Evolutionary conservation across 108 stramenopile genomes (phyloP), one percentile per base, ranked within the genome.

Genomic region (Parietichytrium sp.): DNA sequence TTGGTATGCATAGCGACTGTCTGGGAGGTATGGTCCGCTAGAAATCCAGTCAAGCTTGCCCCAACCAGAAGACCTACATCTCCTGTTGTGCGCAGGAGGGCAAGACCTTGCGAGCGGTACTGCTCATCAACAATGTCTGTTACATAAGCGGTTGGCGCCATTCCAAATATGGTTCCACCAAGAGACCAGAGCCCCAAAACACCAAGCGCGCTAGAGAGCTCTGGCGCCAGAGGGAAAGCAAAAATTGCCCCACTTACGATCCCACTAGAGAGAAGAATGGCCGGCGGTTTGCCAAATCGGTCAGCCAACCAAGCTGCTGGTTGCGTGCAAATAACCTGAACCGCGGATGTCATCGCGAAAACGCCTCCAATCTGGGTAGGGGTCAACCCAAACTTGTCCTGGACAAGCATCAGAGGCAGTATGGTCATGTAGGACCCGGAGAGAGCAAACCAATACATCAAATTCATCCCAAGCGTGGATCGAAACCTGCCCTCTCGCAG

Each of bases 391-490:
- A 55, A 18, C 38, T 33, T 51, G 4, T 90, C 84, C 48, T 90
- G 78, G 4, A 93, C 93, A 26, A 95, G 55, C 10, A 93, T 83
- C n/a, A 95, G 83, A 0, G 95, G 95, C 42, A 95, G 81, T 42
- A 94, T 49, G 15, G 93, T 94, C 93, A 95, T 93, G 84, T 94
- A 92, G 2, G 88, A 54, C 27, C 93, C 95, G 1, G 91, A 85
- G 49, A 95, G 84, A 25, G 90, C 90, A 12, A 92, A 54, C 92
- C 93, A 92, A 81, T 95, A 95, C 54, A 92, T 89, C 10, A 87
- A 91, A 83, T 95, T 95, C 87, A 94, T 89, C 91, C 55, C 92
- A 90, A 27, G 94, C 81, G n/a, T 16, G n/a, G 48, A 51, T 29
- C 7, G 16, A 45, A 81, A 81, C 53, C 20, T 29, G 7, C 55